phyloP scores from a whole-genome alignment of 768 basidiomycete species.

The Hortiboletus campestris region DNA sequence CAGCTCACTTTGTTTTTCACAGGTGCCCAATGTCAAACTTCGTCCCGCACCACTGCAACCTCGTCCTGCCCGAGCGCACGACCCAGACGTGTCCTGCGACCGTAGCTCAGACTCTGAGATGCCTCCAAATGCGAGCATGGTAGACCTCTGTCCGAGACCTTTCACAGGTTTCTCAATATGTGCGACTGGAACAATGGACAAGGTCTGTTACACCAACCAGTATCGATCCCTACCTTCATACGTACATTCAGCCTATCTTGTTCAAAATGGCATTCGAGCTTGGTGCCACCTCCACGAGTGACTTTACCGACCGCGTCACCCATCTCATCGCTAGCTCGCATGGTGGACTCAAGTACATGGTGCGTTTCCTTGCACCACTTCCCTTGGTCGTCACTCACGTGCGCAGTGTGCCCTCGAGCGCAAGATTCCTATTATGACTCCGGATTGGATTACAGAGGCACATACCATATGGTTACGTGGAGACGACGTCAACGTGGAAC shows the following conservation, averaged over 20 bases:
- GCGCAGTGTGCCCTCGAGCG: constrained; percentile 77
- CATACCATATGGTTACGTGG: constrained; percentile 77
- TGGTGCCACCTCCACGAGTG: constrained; percentile 64
- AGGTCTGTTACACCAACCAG: constrained; percentile 45
- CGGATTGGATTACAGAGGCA: constrained; percentile 73
- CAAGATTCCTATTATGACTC: constrained; percentile 73
- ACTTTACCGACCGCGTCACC: constrained; percentile 84
- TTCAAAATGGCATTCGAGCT: constrained; percentile 79
- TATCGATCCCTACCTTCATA: constrained; percentile 3
- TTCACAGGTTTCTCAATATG: constrained; percentile 66
- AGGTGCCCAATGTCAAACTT: constrained; percentile 85
- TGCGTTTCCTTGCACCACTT: constrained; percentile 31
- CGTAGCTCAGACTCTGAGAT: constrained; percentile 50
- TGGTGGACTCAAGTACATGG: constrained; percentile 82
- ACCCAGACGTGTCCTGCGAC: constrained; percentile 33
- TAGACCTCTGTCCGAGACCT: constrained; percentile 60
- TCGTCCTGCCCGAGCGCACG: constrained; percentile 13
- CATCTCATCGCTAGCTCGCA: constrained; percentile 83
- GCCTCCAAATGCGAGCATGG: constrained; percentile 43
- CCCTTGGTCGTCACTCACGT: background rate
- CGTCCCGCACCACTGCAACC: constrained; percentile 53
- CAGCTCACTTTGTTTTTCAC: background rate
- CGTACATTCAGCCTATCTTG: constrained; percentile 50
- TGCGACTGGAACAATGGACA: constrained; percentile 77
- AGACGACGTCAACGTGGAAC: constrained; percentile 68